Base-by-base conservation (phyloP, 2,329 filamentous ascomycete genomes). In the Alternaria incomplexa region DNA sequence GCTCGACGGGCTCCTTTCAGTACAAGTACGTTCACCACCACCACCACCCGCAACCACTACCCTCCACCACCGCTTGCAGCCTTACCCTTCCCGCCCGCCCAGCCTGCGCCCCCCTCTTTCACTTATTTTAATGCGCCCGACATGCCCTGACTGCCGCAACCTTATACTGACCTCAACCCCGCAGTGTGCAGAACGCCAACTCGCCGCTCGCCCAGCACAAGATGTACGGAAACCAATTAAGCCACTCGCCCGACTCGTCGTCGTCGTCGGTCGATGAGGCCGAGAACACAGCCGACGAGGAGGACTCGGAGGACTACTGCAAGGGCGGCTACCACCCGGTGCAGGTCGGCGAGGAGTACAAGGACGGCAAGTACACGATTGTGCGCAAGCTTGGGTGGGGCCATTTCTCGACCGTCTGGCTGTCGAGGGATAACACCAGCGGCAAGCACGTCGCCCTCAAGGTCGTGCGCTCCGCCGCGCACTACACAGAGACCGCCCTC, bases 261-360 rank as follows among this genome's bases (percentile, higher is more conserved):
- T 92, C 90, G 64, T 92, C 92, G 50, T 90, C 89, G 72, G 93
- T 95, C 82, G 94, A 97, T 79, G 83, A 82, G 65, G 89, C 91
- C 81, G 94, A 97, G 76, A 94, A 96, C 79, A 97, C 95, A 43
- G 95, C 94, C 77, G 96, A 98, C 79, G 96, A 99, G 83, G 96
- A 99, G 83, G 96, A 99, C 82, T 97, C 93, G 51, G 95, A 98
- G 82, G 96, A 99, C 82, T 99, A 99, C 85, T 97, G 95, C 88
- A 98, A 98, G 83, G 96, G 96, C 76, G 96, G 96, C 64, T 99
- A 98, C 81, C 96, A 99, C 79, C 96, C 96, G 3, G 96, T 99
- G 53, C 87, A 89, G 74, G 91, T 98, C 64, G 96, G 96, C 74
- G 96, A 99, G 83, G 91, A 93, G 77, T 98, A 97, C 87, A 98